Conservation (phyloP, 176 grass and related monocot species). For the Musa itinerans region DNA sequence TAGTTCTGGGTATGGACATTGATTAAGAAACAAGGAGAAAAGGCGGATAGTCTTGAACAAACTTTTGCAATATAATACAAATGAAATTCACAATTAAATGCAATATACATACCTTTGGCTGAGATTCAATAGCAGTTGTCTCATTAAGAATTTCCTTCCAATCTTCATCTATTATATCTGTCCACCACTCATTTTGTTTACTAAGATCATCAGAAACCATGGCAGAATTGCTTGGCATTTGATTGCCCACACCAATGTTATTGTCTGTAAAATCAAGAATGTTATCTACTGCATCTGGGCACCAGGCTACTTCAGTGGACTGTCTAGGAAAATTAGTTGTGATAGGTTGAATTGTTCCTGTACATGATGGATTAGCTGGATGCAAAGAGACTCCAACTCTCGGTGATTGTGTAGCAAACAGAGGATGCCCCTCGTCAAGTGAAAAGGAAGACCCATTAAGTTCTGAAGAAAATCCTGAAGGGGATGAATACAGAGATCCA, state of each 20-base stretch:
- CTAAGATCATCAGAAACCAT: slow-evolving; percentile 16
- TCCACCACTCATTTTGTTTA: slow-evolving; percentile 30
- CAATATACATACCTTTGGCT: slow-evolving; percentile 25
- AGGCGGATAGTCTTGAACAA: no score
- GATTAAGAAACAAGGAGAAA: no score
- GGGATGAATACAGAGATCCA: slow-evolving; percentile 9
- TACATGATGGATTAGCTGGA: slow-evolving; percentile 15
- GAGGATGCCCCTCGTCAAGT: slow-evolving; percentile 16
- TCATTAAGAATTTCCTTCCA: slow-evolving; percentile 21
- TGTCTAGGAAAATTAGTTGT: slow-evolving; percentile 17
- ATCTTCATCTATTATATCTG: slow-evolving; percentile 29
- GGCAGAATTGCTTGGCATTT: neutral
- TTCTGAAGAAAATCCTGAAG: slow-evolving; percentile 31
- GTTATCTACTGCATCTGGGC: slow-evolving; percentile 3
- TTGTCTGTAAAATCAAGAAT: slow-evolving; percentile 10
- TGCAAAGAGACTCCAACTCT: slow-evolving; percentile 15
- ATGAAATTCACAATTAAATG: neutral
- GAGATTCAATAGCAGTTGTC: slow-evolving; percentile 10
- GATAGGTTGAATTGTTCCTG: slow-evolving; percentile 13
- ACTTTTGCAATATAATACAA: no score
- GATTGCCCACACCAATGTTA: neutral
- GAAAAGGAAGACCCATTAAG: slow-evolving; percentile 18
- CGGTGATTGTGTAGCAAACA: slow-evolving; percentile 18
- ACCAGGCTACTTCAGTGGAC: slow-evolving; percentile 23
- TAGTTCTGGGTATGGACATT: no score